These are phyloP conservation scores for Fraxinus velutina DNA, from an alignment of 305 asterid genomes.

Conservation along the genomic window DNA sequence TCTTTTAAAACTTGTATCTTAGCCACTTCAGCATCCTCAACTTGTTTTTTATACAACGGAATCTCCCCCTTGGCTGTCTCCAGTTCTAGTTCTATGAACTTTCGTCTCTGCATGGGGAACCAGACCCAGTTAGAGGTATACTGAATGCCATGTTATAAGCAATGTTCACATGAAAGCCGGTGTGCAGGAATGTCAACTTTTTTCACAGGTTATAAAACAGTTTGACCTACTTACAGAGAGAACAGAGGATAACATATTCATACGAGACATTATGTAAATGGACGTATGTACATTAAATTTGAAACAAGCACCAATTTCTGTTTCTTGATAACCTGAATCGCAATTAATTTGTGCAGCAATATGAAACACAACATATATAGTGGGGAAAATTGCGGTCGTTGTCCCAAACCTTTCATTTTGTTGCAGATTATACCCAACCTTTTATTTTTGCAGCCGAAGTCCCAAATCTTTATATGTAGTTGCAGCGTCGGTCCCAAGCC, in stretches of 20 bases:
- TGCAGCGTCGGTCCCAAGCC: too few species aligned
- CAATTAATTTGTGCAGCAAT: background rate
- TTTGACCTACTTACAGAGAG: background rate
- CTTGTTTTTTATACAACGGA: slow-evolving; percentile 65
- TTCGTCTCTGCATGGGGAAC: slow-evolving; percentile 58
- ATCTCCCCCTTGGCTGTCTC: slow-evolving; percentile 80
- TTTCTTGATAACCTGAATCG: background rate
- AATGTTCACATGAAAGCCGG: background rate
- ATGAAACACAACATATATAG: background rate
- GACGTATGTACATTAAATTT: background rate
- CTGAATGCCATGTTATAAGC: background rate
- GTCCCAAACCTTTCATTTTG: too few species aligned
- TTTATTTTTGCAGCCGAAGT: too few species aligned
- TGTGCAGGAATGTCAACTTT: background rate
- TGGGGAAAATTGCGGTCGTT: too few species aligned
- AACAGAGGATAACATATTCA: background rate
- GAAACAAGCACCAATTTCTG: too few species aligned
- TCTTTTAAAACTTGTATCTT: slow-evolving; percentile 62
- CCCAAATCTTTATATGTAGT: too few species aligned
- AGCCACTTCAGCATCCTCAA: slow-evolving; percentile 71
- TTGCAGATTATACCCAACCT: too few species aligned
- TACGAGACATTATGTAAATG: background rate
- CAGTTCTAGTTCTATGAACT: slow-evolving; percentile 71
- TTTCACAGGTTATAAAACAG: background rate
- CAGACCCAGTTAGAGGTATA: slow-evolving; percentile 3